Base-by-base conservation (phyloP, 495 filamentous ascomycete genomes). In the Penicillium dipodomyicola region DNA sequence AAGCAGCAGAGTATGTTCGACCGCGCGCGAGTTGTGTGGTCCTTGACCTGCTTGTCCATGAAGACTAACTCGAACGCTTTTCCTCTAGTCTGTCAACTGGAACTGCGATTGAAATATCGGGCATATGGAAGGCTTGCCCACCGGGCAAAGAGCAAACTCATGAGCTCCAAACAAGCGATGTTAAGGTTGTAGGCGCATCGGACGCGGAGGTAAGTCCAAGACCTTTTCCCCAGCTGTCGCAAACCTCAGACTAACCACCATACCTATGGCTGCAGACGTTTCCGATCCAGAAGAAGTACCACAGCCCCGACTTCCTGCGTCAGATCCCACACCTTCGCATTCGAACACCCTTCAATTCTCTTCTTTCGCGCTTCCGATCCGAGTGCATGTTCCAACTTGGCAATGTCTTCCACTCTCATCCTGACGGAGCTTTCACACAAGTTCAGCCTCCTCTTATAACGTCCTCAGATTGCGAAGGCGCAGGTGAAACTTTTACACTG, bases 391-490 rank as follows among this genome's bases (percentile, higher is more conserved):
- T 87, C 52, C 80, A 83, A 42, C 65, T 96, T 25, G 89, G 84
- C 52, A 79, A 77, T 29, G 91, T 88, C 71, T 96, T 97, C 60
- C 76, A 76, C 60, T 68, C 76, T 25, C 70, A 76, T 27, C 70
- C 71, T 30, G 59, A 69, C 49, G 81, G 81, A 25, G 75, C 83
- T 29, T 98, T 93, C 66, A 79, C 90, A 17, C 94, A 97, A 71
- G 88, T 88, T 17, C 93, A 97, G 63, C 87, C 94, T 20, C 94
- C 94, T 6, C 85, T 97, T 57, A 88, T 98, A 63, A 97, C 95
- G 7, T 96, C 94, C 5, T 98, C 95, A 0, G 94, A 98, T 61
- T 97, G 95, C 67, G 94, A 98, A 72, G 95, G 94, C 6, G 95
- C 92, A 5, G 93, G 94, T 3, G 92, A 97, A 68, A 92, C 94